phyloP scores from a whole-genome alignment of 176 grass and related monocot genomes.

The Thalia dealbata region DNA sequence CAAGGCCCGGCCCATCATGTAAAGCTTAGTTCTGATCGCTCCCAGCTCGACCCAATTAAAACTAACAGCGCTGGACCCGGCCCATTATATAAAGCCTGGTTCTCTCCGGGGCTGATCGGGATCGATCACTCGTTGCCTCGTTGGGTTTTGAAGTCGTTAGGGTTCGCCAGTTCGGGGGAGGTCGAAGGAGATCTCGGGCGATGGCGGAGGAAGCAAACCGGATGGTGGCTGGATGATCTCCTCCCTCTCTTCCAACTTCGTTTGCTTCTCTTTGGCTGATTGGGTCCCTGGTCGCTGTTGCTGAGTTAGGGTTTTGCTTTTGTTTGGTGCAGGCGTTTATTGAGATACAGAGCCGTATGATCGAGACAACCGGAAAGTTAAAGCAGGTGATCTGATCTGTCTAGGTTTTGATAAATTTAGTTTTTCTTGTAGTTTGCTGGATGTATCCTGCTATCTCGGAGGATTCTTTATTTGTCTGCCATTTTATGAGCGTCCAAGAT shows the following conservation, averaged over 20 bases:
- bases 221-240: conserved; percentile 25
- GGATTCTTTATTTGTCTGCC: neutral
- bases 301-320: neutral
- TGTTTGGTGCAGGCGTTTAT: conserved; percentile 53
- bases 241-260: neutral
- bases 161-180: conserved; percentile 17
- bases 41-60: too few species aligned
- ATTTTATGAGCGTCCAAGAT: neutral
- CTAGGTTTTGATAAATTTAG: neutral
- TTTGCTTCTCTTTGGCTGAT: neutral
- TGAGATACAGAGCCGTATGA: conserved; percentile 65
- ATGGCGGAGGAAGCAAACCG: conserved; percentile 76
- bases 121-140: too few species aligned
- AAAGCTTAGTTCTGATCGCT: too few species aligned
- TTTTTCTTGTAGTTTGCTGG: neutral
- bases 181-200: neutral
- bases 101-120: neutral
- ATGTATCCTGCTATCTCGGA: too few species aligned
- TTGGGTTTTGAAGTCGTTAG: conserved; percentile 7
- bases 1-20: too few species aligned
- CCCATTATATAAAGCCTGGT: too few species aligned
- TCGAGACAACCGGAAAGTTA: conserved; percentile 64
- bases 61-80: too few species aligned
- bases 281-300: neutral
- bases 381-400: conserved; percentile 27